Base-by-base conservation (phyloP, 805 yeast species). In the Myxozyma geophila region DNA sequence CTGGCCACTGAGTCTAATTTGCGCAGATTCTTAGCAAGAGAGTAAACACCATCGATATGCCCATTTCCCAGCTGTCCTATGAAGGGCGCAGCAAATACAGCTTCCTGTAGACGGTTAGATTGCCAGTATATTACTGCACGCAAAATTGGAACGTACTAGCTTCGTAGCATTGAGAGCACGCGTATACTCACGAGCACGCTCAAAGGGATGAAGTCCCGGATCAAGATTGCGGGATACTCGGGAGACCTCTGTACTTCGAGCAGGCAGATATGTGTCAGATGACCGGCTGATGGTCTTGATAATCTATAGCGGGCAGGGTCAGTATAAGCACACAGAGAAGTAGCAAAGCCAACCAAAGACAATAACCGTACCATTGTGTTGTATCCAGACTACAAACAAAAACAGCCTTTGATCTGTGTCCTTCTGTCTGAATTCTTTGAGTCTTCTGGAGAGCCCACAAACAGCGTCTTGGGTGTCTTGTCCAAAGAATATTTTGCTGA, bases 81-180 rank as follows among this genome's bases (percentile, higher is more conserved):
- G 76, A 95, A 95, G 1, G 99, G 99, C 73, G 92, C 92, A 0
- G 99, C 98, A 82, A 95, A 95, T 89, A 95, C 88, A 70, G 98
- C 83, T 74, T 93, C 66, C 67, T 64, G 48, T 2, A 50, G 6
- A 40, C 8, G 39, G n/a, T 19, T 19, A 43, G 19, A 35, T 33
- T 9, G 17, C 40, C 41, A 2, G 17, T 1, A 12, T 7, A 51
- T 35, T 2, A 13, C n/a, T 43, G 17, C 7, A 19, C 48, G 7
- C 41, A 23, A 19, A 17, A n/a, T 35, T 4, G 17, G 39, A 28
- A 43, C 67, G 7, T 46, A 67, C 98, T 78, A 95, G 76, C 74
- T 95, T 95, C 15, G 98, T 92, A 35, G 99, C 98, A 61, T 90
- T 93, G 58, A 95, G 78, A 0, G 98, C 98, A 69, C 92, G 85